These are phyloP conservation scores for Barnettozyma populi DNA, from an alignment of 805 yeast species.

Conservation along the genomic window DNA sequence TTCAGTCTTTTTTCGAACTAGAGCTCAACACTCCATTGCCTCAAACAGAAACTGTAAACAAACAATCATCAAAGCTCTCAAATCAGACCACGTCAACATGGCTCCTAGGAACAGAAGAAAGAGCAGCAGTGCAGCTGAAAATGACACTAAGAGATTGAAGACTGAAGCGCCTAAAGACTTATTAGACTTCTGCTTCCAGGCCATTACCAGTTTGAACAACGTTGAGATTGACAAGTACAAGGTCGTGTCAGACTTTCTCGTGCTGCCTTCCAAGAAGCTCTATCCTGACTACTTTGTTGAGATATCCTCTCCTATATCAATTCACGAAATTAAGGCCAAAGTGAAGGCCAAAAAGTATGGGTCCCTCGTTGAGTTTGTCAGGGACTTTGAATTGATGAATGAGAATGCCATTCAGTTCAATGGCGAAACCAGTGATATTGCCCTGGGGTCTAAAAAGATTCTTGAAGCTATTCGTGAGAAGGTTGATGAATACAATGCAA, in stretches of 20 bases:
- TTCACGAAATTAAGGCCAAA: conserved; percentile 56
- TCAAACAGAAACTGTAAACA: background rate
- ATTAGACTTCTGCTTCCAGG: conserved; percentile 28
- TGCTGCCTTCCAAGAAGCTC: conserved; percentile 64
- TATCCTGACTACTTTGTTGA: conserved; percentile 78
- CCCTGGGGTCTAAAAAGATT: conserved; percentile 55
- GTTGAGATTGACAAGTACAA: conserved; percentile 29
- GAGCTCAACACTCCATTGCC: too few relatives aligned
- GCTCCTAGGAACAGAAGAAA: conserved; percentile 16
- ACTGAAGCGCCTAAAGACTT: conserved; percentile 14
- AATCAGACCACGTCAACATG: conserved; percentile 7
- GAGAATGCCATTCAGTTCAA: conserved; percentile 71
- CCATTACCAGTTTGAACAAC: conserved; percentile 29
- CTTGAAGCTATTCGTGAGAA: conserved; percentile 51
- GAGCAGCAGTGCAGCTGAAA: conserved; percentile 1
- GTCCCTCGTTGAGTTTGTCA: conserved; percentile 36
- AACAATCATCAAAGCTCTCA: background rate
- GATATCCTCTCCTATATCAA: conserved; percentile 66
- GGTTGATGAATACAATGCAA: conserved; percentile 7
- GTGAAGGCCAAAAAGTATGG: conserved; percentile 32
- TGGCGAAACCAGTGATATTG: conserved; percentile 60
- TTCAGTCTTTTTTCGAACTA: too few relatives aligned
- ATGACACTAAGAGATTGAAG: conserved; percentile 16
- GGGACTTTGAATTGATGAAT: conserved; percentile 64
- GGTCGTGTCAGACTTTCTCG: conserved; percentile 46